Evolutionary conservation across 768 basidiomycete genomes (phyloP).

Genomic region (Strobilomyces dryophilus): DNA sequence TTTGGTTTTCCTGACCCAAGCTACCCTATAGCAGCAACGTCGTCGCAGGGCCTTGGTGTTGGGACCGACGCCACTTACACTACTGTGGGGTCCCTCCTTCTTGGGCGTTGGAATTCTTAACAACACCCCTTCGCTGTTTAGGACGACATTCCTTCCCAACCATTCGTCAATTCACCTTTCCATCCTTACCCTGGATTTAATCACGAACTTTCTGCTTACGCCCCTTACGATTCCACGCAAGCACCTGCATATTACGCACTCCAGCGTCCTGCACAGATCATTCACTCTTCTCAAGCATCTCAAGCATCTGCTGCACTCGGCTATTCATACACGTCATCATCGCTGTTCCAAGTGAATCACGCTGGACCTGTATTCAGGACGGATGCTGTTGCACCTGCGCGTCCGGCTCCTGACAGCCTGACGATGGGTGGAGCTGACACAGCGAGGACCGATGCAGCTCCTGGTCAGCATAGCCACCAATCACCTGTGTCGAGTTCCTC

Average conservation of each 20-base stretch:
- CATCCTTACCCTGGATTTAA: not conserved
- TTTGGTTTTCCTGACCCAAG: not conserved
- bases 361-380: not conserved
- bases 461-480: conserved; percentile 18
- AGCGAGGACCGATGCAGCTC: conserved; percentile 1
- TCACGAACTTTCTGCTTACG: not conserved
- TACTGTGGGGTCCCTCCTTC: conserved; percentile 2
- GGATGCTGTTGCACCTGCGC: not conserved
- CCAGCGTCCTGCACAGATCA: not conserved
- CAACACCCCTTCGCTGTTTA: not conserved
- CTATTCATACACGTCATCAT: not conserved
- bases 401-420: not conserved
- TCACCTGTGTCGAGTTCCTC: conserved; percentile 13
- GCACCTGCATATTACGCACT: not conserved
- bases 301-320: not conserved
- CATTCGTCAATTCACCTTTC: not conserved
- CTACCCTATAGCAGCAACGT: not conserved
- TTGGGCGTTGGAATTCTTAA: not conserved
- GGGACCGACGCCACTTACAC: conserved; percentile 1
- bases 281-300: not conserved
- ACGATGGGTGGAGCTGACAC: conserved; percentile 5
- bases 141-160: conserved; percentile 3
- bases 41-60: not conserved
- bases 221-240: not conserved
- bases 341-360: not conserved